phyloP scores from a whole-genome alignment of 768 basidiomycete species.

The Xerocomus potaroensis region DNA sequence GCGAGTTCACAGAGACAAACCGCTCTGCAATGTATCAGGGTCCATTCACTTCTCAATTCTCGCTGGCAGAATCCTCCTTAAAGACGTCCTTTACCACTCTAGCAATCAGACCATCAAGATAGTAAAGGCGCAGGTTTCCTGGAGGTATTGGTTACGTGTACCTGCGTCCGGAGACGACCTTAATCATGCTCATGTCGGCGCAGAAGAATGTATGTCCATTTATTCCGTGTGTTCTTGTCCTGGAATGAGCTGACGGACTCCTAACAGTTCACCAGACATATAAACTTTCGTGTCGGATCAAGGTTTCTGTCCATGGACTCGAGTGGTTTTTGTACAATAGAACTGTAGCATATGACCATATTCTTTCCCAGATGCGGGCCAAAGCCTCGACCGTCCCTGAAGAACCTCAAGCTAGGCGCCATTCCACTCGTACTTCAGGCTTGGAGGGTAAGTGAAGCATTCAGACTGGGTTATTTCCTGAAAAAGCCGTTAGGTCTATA shows the following conservation, averaged over 20 bases:
- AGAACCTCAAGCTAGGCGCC: conserved; percentile 33
- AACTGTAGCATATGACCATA: conserved; percentile 84
- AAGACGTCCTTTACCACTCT: conserved; percentile 86
- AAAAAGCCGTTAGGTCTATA: conserved; percentile 15
- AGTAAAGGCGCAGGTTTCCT: conserved; percentile 81
- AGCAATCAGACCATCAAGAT: conserved; percentile 87
- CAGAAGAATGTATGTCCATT: conserved; percentile 49
- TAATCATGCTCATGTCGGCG: conserved; percentile 39
- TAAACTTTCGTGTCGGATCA: conserved; percentile 68
- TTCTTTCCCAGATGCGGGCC: conserved; percentile 69
- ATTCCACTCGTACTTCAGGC: conserved; percentile 37
- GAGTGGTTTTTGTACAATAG: conserved; percentile 94
- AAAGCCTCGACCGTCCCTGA: conserved; percentile 15
- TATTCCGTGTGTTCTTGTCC: neutral
- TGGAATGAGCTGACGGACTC: conserved; percentile 4
- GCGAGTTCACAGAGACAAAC: neutral
- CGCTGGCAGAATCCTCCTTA: conserved; percentile 82
- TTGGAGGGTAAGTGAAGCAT: conserved; percentile 32
- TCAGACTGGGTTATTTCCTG: neutral
- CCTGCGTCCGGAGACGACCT: conserved; percentile 76
- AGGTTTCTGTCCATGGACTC: conserved; percentile 74
- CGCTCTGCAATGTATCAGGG: conserved; percentile 43
- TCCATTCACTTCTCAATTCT: conserved; percentile 90
- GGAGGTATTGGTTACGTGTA: conserved; percentile 90
- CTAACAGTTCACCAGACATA: conserved; percentile 33